Evolutionary conservation across 1,139 yeast species (phyloP).

Genomic region (Pichia sp.): DNA sequence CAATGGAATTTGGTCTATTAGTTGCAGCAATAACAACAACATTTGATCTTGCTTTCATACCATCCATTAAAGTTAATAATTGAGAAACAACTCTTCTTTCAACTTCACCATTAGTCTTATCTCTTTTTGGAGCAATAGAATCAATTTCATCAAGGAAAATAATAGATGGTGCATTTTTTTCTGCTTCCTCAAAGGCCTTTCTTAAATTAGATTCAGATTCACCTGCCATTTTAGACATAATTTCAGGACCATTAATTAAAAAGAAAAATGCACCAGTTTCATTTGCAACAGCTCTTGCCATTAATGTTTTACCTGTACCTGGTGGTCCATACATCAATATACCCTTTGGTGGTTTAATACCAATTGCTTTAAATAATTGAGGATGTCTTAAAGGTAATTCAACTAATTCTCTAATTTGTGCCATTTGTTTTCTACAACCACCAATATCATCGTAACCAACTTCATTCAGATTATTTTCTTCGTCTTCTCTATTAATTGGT

Average conservation of each 20-base stretch:
- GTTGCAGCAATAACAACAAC: conserved; percentile 95
- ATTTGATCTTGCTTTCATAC: conserved; percentile 98
- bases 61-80: conserved; percentile 95
- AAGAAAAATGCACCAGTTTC: conserved; percentile 99
- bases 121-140: conserved; percentile 99
- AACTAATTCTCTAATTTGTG: conserved; percentile 94
- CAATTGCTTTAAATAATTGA: conserved; percentile 91
- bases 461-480: conserved; percentile 90
- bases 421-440: conserved; percentile 98
- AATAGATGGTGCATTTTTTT: conserved; percentile 95
- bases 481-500: conserved; percentile 98
- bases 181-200: conserved; percentile 99
- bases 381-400: conserved; percentile 97
- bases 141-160: conserved; percentile 98
- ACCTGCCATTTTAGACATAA: conserved; percentile 99
- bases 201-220: conserved; percentile 96
- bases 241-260: conserved; percentile 98
- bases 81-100: conserved; percentile 98
- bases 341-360: conserved; percentile 97
- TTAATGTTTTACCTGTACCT: conserved; percentile 97
- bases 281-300: conserved; percentile 99
- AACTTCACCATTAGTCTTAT: conserved; percentile 98
- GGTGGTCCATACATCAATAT: conserved; percentile 98
- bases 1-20: conserved; percentile 96
- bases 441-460: conserved; percentile 99